Evolutionary conservation across 306 rosid genomes (phyloP).

Genomic region (Vigna radiata): DNA sequence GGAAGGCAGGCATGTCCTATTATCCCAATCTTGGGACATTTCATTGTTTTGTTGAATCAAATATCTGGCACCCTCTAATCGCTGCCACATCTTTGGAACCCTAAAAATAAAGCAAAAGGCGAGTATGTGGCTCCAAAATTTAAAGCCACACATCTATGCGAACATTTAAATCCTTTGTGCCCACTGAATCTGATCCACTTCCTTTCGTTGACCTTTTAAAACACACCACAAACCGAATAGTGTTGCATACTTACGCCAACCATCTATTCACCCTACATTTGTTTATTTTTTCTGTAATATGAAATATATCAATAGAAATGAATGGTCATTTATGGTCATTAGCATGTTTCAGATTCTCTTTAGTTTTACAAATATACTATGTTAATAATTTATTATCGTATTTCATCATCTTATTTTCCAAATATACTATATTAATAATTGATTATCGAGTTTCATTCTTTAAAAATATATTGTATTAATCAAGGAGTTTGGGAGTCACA

Average conservation of each 20-base stretch:
- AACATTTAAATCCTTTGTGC: neutral
- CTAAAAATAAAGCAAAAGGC: neutral
- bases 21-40: neutral
- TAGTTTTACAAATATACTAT: too few relatives aligned
- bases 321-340: too few relatives aligned
- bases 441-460: too few relatives aligned
- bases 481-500: too few relatives aligned
- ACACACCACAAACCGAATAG: too few relatives aligned
- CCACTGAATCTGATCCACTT: constrained; percentile 18
- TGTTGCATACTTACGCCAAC: neutral
- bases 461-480: too few relatives aligned
- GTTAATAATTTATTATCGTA: too few relatives aligned
- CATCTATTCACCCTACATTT: neutral
- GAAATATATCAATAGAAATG: too few relatives aligned
- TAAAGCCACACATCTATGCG: constrained; percentile 15
- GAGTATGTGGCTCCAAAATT: neutral
- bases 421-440: too few relatives aligned
- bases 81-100: constrained; percentile 12
- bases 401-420: too few relatives aligned
- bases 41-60: neutral
- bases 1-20: neutral
- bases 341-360: too few relatives aligned
- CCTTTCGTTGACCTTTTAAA: neutral
- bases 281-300: neutral
- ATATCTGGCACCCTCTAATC: constrained; percentile 1